Conservation (phyloP, 768 basidiomycete species). For the Boletus pseudo-olivaceus region DNA sequence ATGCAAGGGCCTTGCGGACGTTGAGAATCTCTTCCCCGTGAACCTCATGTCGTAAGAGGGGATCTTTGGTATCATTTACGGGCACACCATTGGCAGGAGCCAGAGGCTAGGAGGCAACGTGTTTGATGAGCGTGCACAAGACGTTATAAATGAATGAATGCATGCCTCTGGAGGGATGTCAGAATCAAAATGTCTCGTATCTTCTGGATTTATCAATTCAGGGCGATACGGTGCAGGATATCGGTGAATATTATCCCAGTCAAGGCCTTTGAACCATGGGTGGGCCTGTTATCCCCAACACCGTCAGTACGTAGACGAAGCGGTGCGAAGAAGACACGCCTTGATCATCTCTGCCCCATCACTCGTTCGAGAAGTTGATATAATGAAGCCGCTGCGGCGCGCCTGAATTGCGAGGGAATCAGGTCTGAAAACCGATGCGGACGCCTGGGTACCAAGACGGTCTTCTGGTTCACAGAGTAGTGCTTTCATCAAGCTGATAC, state of each 20-base stretch:
- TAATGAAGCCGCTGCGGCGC: conserved; percentile 67
- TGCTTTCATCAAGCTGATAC: conserved; percentile 80
- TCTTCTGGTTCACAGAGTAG: conserved; percentile 96
- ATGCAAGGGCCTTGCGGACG: conserved; percentile 87
- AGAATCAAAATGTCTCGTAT: conserved; percentile 93
- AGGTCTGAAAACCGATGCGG: conserved; percentile 66
- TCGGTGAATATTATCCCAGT: conserved; percentile 83
- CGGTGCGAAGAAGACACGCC: conserved; percentile 39
- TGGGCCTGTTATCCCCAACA: conserved; percentile 52
- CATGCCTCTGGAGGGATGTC: conserved; percentile 89
- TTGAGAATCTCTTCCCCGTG: conserved; percentile 86
- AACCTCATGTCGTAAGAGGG: conserved; percentile 77
- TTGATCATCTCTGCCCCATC: conserved; percentile 94
- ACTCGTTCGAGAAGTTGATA: conserved; percentile 49
- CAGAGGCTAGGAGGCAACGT: conserved; percentile 59
- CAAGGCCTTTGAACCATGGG: conserved; percentile 87
- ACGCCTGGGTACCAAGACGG: conserved; percentile 75
- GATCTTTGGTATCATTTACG: conserved; percentile 84
- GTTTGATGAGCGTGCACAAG: conserved; percentile 28
- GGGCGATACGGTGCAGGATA: conserved; percentile 88
- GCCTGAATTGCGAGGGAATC: conserved; percentile 74
- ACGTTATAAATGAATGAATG: conserved; percentile 24
- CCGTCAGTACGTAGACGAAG: conserved; percentile 18
- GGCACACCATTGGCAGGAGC: conserved; percentile 85
- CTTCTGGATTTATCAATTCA: conserved; percentile 73